Conservation (phyloP, 2,329 filamentous ascomycete species). For the Phialophora macrospora region DNA sequence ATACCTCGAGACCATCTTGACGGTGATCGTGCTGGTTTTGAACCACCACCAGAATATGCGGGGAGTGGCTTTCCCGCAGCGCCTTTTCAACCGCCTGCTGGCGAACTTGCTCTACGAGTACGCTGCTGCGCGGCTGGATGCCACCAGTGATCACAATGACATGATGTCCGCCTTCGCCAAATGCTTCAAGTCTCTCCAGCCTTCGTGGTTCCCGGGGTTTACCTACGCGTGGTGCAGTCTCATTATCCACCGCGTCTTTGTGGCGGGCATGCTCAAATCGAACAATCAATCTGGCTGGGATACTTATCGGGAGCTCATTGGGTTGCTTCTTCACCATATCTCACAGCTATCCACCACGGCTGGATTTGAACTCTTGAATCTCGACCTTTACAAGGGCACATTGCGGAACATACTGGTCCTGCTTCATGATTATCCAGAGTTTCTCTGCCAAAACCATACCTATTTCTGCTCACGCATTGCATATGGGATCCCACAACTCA, state of each 20-base stretch:
- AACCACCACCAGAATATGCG: slow-evolving; percentile 83
- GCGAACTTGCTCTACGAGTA: slow-evolving; percentile 81
- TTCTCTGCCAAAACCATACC: slow-evolving; percentile 84
- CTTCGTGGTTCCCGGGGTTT: slow-evolving; percentile 78
- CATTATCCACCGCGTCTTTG: slow-evolving; percentile 81
- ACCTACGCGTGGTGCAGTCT: slow-evolving; percentile 83
- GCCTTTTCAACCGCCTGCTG: slow-evolving; percentile 89
- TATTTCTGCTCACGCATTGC: slow-evolving; percentile 81
- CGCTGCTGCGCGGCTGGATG: slow-evolving; percentile 61
- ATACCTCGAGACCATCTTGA: slow-evolving; percentile 78
- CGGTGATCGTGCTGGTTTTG: slow-evolving; percentile 77
- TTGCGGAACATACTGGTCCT: slow-evolving; percentile 82
- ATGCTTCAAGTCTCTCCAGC: slow-evolving; percentile 74
- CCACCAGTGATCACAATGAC: slow-evolving; percentile 66
- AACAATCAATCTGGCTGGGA: slow-evolving; percentile 75
- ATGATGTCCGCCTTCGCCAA: slow-evolving; percentile 74
- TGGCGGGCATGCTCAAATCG: slow-evolving; percentile 75
- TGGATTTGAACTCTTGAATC: slow-evolving; percentile 70
- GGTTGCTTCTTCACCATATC: slow-evolving; percentile 72
- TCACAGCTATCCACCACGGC: slow-evolving; percentile 78
- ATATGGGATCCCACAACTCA: slow-evolving; percentile 80
- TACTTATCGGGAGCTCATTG: slow-evolving; percentile 73
- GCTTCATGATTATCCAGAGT: slow-evolving; percentile 94
- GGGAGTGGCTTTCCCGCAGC: slow-evolving; percentile 81
- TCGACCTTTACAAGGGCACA: slow-evolving; percentile 82